Evolutionary conservation across 345 rosid species (phyloP).

Genomic region (Cardamine occulta): DNA sequence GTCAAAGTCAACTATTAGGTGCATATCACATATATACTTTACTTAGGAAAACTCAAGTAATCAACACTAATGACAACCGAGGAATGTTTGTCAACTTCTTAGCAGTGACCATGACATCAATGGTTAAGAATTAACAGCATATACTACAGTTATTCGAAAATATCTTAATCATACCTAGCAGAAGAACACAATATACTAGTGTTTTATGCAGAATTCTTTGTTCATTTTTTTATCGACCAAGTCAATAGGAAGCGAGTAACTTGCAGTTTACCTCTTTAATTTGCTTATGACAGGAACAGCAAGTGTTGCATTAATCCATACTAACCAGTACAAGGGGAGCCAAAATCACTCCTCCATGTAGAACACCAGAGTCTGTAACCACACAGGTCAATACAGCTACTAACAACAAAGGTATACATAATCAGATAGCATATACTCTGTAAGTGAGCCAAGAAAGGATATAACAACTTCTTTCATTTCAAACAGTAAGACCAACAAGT

Average conservation of each 20-base stretch:
- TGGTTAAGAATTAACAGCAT: not conserved
- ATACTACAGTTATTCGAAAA: not conserved
- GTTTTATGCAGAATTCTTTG: not conserved
- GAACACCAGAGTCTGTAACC: slow-evolving; percentile 19
- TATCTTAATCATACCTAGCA: slow-evolving; percentile 9
- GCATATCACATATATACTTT: slow-evolving; percentile 1
- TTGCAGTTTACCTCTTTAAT: slow-evolving; percentile 19
- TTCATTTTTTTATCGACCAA: not conserved
- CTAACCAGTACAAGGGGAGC: not conserved
- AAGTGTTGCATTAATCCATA: slow-evolving; percentile 14
- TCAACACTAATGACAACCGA: not conserved
- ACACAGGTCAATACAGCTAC: slow-evolving; percentile 22
- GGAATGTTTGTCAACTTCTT: slow-evolving; percentile 16
- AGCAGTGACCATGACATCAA: slow-evolving; percentile 17
- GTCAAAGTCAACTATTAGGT: slow-evolving; percentile 18
- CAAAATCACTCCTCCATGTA: slow-evolving; percentile 10
- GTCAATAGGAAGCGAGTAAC: not conserved
- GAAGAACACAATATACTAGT: not conserved
- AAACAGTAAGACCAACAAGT: slow-evolving; percentile 11
- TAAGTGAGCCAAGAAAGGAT: not conserved
- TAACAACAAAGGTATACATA: not conserved
- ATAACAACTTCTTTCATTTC: slow-evolving; percentile 12
- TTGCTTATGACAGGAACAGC: not conserved
- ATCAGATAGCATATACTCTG: not conserved
- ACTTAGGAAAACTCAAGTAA: not conserved